These are phyloP conservation scores for Hericium erinaceus DNA, from an alignment of 768 basidiomycete genomes.

Conservation along the genomic window DNA sequence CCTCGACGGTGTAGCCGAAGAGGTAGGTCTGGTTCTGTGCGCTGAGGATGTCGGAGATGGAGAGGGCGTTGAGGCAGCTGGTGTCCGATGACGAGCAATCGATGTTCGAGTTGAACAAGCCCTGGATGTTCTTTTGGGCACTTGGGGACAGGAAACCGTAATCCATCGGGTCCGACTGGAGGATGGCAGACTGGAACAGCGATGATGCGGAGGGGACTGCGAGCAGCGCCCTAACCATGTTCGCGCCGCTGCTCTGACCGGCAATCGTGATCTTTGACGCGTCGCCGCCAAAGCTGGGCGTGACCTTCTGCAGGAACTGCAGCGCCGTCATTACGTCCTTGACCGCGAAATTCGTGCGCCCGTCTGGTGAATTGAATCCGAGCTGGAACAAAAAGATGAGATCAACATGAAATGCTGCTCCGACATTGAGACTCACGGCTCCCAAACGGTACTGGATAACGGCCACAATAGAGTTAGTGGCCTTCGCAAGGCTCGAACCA, in stretches of 20 bases:
- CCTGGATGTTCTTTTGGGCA: constrained; percentile 47
- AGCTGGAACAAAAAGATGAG: constrained; percentile 33
- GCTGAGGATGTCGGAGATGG: constrained; percentile 41
- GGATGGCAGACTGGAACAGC: constrained; percentile 68
- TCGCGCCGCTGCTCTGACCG: constrained; percentile 78
- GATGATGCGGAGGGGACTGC: constrained; percentile 60
- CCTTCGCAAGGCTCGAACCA: constrained; percentile 63
- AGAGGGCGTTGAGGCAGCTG: constrained; percentile 42
- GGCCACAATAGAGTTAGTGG: constrained; percentile 68
- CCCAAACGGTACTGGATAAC: constrained; percentile 83
- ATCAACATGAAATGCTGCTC: not conserved
- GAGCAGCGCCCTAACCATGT: constrained; percentile 68
- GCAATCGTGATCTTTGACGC: constrained; percentile 60
- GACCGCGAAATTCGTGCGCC: constrained; percentile 62
- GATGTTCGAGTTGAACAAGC: constrained; percentile 38
- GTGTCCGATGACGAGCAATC: constrained; percentile 36
- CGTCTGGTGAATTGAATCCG: constrained; percentile 66
- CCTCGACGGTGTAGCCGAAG: constrained; percentile 35
- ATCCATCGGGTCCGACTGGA: constrained; percentile 85
- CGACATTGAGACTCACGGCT: constrained; percentile 35
- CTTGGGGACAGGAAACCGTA: constrained; percentile 55
- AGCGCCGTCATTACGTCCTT: constrained; percentile 61
- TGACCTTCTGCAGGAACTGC: constrained; percentile 46
- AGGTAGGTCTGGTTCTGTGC: constrained; percentile 40
- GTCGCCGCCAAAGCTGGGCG: constrained; percentile 62